phyloP scores from a whole-genome alignment of 192 early-diverging fungal species.

The Backusella liffmaniae region DNA sequence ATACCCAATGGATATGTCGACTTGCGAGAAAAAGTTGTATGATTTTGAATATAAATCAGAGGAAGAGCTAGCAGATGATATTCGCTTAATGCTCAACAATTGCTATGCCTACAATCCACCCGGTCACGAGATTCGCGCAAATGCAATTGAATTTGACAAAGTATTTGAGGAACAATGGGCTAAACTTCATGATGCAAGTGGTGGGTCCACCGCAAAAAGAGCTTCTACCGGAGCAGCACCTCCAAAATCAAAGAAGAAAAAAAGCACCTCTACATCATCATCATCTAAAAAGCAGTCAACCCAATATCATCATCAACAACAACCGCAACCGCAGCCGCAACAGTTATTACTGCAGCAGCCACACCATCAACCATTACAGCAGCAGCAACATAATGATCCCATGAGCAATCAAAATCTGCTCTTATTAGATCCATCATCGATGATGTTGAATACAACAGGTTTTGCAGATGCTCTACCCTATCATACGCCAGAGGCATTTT shows the following conservation, averaged over 20 bases:
- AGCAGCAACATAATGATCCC: background rate
- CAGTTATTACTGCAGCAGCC: background rate
- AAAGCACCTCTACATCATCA: background rate
- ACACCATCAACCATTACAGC: background rate
- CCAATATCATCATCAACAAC: background rate
- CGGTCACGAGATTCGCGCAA: constrained; percentile 55
- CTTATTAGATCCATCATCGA: background rate
- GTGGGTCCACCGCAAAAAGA: background rate
- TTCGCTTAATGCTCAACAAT: constrained; percentile 70
- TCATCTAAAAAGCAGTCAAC: background rate
- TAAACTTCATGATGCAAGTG: constrained; percentile 14
- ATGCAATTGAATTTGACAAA: constrained; percentile 62
- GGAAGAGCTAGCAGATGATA: constrained; percentile 64
- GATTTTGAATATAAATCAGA: constrained; percentile 54
- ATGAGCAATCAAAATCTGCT: background rate
- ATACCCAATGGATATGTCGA: constrained; percentile 79
- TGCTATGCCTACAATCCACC: constrained; percentile 75
- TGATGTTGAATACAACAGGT: background rate
- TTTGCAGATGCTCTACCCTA: background rate
- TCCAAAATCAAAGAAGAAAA: background rate
- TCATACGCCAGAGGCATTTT: background rate
- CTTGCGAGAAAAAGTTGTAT: constrained; percentile 66
- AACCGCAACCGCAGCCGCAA: background rate
- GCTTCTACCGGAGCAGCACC: background rate
- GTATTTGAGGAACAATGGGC: constrained; percentile 72